phyloP scores from a whole-genome alignment of 1,284 basidiomycete genomes.

The Peniophora sp. region DNA sequence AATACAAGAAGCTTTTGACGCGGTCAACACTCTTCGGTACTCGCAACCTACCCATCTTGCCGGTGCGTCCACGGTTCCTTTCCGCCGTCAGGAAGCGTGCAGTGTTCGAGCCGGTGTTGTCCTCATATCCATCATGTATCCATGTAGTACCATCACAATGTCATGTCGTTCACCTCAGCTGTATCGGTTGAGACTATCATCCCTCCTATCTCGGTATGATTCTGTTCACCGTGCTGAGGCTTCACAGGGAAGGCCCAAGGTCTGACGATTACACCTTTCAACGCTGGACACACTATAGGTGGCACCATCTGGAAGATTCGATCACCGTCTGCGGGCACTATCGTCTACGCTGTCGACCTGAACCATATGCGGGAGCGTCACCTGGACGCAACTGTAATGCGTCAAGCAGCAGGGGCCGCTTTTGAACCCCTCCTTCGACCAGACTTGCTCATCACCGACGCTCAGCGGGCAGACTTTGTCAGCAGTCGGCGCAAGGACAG shows the following conservation, averaged over 20 bases:
- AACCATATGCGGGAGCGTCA: conserved; percentile 97
- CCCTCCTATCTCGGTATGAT: background rate
- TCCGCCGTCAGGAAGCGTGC: background rate
- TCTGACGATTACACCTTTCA: conserved; percentile 93
- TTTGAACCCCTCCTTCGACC: conserved; percentile 85
- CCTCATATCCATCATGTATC: no score
- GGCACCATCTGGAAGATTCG: conserved; percentile 99
- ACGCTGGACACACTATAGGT: conserved; percentile 92
- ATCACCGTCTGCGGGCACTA: conserved; percentile 92
- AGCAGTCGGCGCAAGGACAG: conserved; percentile 89
- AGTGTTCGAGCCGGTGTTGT: no score
- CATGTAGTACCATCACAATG: no score
- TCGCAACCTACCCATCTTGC: conserved; percentile 94
- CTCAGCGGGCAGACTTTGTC: conserved; percentile 73
- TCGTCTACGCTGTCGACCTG: conserved; percentile 92
- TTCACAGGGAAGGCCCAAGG: conserved; percentile 80
- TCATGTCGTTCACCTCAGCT: no score
- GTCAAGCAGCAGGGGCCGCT: conserved; percentile 65
- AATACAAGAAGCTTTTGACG: conserved; percentile 93
- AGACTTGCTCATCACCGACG: conserved; percentile 91
- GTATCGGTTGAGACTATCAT: background rate
- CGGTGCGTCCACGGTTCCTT: conserved; percentile 41
- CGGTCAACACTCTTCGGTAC: conserved; percentile 87
- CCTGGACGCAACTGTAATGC: conserved; percentile 87
- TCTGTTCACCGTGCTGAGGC: background rate